phyloP scores from a whole-genome alignment of 2,329 filamentous ascomycete genomes.

The Pseudocercospora vitis region DNA sequence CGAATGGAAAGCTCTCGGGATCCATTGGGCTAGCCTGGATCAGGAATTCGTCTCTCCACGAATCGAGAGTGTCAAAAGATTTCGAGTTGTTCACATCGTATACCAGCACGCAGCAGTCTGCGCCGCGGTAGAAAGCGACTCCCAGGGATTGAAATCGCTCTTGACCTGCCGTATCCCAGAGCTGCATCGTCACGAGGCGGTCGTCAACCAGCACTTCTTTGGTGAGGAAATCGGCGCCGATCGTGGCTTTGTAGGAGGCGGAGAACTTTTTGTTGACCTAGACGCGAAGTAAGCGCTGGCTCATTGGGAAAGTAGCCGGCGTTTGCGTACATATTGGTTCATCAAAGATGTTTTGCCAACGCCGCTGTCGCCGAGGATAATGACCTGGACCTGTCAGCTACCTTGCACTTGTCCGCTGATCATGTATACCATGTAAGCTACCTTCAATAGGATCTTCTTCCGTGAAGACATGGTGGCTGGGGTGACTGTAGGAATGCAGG shows the following conservation, averaged over 20 bases:
- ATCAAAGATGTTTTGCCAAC: constrained; percentile 99
- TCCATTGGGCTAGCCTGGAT: constrained; percentile 96
- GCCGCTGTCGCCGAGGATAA: constrained; percentile 97
- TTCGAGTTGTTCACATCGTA: constrained; percentile 99
- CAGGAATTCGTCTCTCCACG: constrained; percentile 96
- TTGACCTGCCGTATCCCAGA: constrained; percentile 97
- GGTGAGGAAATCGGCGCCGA: constrained; percentile 96
- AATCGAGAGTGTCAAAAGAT: constrained; percentile 97
- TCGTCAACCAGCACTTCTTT: constrained; percentile 98
- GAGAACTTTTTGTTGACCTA: constrained; percentile 99
- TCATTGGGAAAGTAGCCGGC: background rate
- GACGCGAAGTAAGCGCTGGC: constrained; percentile 11
- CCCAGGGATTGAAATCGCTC: constrained; percentile 96
- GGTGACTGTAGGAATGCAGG: background rate
- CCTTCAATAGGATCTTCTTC: constrained; percentile 44
- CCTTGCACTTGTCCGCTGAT: background rate
- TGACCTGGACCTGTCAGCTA: constrained; percentile 64
- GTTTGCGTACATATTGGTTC: constrained; percentile 95
- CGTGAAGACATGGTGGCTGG: constrained; percentile 37
- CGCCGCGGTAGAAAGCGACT: constrained; percentile 94
- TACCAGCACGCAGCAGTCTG: constrained; percentile 95
- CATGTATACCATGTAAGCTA: constrained; percentile 21
- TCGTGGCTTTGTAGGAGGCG: constrained; percentile 98
- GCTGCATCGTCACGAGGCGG: constrained; percentile 97
- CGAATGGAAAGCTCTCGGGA: constrained; percentile 96